Conservation (phyloP, 2,329 filamentous ascomycete genomes). For the Zymoseptoria tritici region DNA sequence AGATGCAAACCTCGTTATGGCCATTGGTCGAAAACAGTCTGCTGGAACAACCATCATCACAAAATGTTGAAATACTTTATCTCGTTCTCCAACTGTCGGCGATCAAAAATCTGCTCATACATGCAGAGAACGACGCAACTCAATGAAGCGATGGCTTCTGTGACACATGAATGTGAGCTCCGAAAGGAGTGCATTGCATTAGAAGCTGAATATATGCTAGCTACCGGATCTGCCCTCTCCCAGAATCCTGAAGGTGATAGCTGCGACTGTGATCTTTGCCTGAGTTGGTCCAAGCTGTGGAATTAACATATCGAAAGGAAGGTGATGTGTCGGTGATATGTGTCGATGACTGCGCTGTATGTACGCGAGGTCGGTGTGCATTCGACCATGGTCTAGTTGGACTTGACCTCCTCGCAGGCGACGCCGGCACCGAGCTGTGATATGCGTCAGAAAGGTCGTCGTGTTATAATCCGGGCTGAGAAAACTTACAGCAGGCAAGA, state of each 20-base stretch:
- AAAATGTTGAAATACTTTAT: too few species aligned
- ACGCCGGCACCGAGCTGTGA: not conserved
- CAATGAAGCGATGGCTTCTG: too few species aligned
- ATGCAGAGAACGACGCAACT: too few species aligned
- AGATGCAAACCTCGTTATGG: too few species aligned
- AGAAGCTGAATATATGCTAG: too few species aligned
- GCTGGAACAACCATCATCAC: too few species aligned
- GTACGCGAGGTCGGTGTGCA: not conserved
- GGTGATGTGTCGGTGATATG: not conserved
- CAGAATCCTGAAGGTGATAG: not conserved
- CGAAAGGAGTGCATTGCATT: too few species aligned
- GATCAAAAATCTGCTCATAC: too few species aligned
- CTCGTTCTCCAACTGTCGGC: too few species aligned
- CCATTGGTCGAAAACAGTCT: too few species aligned
- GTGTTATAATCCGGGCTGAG: too few species aligned
- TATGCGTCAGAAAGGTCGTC: not conserved
- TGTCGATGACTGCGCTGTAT: not conserved
- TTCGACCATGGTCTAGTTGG: not conserved
- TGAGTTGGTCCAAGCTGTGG: not conserved
- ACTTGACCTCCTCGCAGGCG: not conserved
- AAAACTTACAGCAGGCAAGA: conserved; percentile 6
- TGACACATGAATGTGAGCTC: too few species aligned
- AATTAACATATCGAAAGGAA: not conserved
- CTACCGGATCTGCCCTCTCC: not conserved
- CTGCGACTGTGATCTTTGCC: not conserved